These are phyloP conservation scores for Cucurbita maxima DNA, from an alignment of 306 rosid genomes.

Conservation along the genomic window DNA sequence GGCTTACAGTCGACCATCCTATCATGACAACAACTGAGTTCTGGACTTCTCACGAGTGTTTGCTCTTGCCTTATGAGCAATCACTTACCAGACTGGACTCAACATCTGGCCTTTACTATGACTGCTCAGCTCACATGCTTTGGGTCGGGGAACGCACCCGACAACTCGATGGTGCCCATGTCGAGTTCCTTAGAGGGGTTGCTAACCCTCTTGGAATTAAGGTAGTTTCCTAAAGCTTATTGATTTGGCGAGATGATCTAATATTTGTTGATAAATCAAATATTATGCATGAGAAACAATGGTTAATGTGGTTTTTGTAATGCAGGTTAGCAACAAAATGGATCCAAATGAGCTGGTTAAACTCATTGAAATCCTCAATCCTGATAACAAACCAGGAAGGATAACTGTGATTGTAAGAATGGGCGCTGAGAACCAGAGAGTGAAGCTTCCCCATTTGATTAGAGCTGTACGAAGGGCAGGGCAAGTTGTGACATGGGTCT, in stretches of 20 bases:
- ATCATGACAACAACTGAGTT: constrained; percentile 53
- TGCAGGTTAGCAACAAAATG: constrained; percentile 71
- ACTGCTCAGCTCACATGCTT: constrained; percentile 75
- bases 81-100: constrained; percentile 57
- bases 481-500: constrained; percentile 68
- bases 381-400: constrained; percentile 57
- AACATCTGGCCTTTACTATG: constrained; percentile 53
- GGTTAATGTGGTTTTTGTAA: constrained; percentile 1
- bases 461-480: constrained; percentile 66
- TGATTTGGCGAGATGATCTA: neutral
- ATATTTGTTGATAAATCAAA: neutral
- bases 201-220: constrained; percentile 67
- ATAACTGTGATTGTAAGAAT: constrained; percentile 49
- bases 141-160: constrained; percentile 81
- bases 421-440: constrained; percentile 74
- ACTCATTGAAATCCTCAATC: constrained; percentile 52
- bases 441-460: constrained; percentile 63
- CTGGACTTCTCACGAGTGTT: constrained; percentile 81
- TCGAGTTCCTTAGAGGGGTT: constrained; percentile 62
- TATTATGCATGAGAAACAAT: neutral
- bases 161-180: constrained; percentile 64
- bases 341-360: constrained; percentile 58
- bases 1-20: constrained; percentile 58
- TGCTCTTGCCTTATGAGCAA: constrained; percentile 61
- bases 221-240: constrained; percentile 14